A percentile compares a stretch with the other conserved stretches of the same genome.
phyloP scores from a whole-genome alignment of 1,284 basidiomycete species.

The Pulchroboletus neoregius region DNA sequence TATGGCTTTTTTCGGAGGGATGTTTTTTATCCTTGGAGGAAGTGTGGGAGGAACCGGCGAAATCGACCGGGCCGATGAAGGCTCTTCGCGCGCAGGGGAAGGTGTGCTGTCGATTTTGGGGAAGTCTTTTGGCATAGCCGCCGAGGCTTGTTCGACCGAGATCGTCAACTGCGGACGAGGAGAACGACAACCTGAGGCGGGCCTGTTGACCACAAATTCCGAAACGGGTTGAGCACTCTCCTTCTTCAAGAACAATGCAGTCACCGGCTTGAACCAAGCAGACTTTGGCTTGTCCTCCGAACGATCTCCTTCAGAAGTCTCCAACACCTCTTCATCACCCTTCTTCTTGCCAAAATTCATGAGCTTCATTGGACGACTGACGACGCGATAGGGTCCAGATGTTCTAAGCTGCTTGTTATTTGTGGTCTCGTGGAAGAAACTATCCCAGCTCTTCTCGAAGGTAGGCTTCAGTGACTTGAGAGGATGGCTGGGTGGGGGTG shows the following conservation, averaged over 20 bases:
- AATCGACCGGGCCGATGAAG: slow-evolving; percentile 40
- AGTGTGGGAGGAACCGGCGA: slow-evolving; percentile 36
- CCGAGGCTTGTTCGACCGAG: slow-evolving; percentile 38
- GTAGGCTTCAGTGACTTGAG: slow-evolving; percentile 33
- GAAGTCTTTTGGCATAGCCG: slow-evolving; percentile 25
- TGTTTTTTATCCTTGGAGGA: slow-evolving; percentile 38
- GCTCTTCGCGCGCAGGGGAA: slow-evolving; percentile 26
- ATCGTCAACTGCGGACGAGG: slow-evolving; percentile 43
- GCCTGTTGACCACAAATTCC: slow-evolving; percentile 27
- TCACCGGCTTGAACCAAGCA: slow-evolving; percentile 29
- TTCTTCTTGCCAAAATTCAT: slow-evolving; percentile 40
- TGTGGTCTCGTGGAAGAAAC: slow-evolving; percentile 41
- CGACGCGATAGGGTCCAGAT: slow-evolving; percentile 20
- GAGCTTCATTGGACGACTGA: slow-evolving; percentile 42
- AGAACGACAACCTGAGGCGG: slow-evolving; percentile 17
- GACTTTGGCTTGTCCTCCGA: slow-evolving; percentile 23
- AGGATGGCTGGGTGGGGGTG: slow-evolving; percentile 26
- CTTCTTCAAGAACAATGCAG: slow-evolving; percentile 26
- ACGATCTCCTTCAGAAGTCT: slow-evolving; percentile 13
- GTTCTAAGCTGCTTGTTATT: slow-evolving; percentile 17
- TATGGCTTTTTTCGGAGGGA: slow-evolving; percentile 32
- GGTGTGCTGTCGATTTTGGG: slow-evolving; percentile 34
- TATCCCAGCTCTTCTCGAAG: slow-evolving; percentile 48
- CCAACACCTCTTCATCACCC: slow-evolving; percentile 37
- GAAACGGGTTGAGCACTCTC: slow-evolving; percentile 6